phyloP scores from a whole-genome alignment of 768 basidiomycete species.

The Suillus luteus region DNA sequence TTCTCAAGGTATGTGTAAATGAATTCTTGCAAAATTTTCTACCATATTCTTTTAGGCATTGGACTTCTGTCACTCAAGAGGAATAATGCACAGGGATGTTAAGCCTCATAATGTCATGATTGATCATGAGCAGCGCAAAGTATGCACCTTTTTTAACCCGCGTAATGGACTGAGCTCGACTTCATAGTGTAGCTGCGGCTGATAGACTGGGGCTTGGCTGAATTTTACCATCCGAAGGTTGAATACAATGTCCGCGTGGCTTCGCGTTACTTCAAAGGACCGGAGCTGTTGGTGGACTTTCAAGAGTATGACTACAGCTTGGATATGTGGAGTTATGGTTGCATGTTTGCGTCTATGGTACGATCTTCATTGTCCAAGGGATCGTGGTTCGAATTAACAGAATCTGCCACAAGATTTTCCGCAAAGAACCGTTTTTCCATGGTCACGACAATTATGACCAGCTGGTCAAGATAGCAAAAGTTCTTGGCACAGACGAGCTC shows the following conservation, averaged over 20 bases:
- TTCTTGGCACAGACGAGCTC: constrained; percentile 93
- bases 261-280: constrained; percentile 97
- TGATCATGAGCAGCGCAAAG: constrained; percentile 95
- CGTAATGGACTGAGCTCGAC: constrained; percentile 9
- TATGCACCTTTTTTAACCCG: constrained; percentile 33
- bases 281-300: constrained; percentile 95
- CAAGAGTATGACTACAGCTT: constrained; percentile 98
- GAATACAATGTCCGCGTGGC: constrained; percentile 99
- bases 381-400: constrained; percentile 8
- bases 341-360: constrained; percentile 99
- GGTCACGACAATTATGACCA: constrained; percentile 99
- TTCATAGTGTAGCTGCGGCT: constrained; percentile 68
- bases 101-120: constrained; percentile 99
- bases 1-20: constrained; percentile 70
- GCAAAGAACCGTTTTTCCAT: constrained; percentile 99
- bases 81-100: constrained; percentile 98
- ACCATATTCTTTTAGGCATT: constrained; percentile 59
- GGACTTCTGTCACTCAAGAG: constrained; percentile 97
- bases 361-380: constrained; percentile 21
- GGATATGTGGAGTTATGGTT: constrained; percentile 99
- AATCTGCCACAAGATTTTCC: constrained; percentile 73
- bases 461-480: constrained; percentile 96
- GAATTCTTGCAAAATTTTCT: constrained; percentile 11
- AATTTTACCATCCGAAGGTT: constrained; percentile 97
- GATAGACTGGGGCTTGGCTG: constrained; percentile 98